A percentile compares a stretch with the other conserved stretches of the same genome.
Evolutionary conservation across 2,329 filamentous ascomycete genomes (phyloP).

Genomic region (Fusarium vanettenii): DNA sequence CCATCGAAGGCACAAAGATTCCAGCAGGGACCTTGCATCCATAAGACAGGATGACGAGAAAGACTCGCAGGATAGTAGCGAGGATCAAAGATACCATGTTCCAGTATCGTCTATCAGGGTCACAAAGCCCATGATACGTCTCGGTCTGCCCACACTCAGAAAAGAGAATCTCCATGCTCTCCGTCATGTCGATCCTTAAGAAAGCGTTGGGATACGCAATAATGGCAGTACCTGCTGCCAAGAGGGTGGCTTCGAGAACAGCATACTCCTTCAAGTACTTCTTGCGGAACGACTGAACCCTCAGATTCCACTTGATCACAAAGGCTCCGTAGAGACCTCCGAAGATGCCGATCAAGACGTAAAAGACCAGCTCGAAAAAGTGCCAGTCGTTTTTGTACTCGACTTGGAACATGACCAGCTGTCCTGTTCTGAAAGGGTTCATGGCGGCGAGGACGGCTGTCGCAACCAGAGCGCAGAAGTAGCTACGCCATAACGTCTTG

Average conservation of each 20-base stretch:
- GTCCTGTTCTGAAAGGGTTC: slow-evolving; percentile 97
- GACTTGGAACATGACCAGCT: slow-evolving; percentile 99
- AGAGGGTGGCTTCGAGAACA: slow-evolving; percentile 84
- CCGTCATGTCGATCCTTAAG: slow-evolving; percentile 96
- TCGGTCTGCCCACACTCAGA: slow-evolving; percentile 90
- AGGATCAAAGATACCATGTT: slow-evolving; percentile 83
- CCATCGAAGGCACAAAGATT: slow-evolving; percentile 99
- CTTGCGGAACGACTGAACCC: slow-evolving; percentile 91
- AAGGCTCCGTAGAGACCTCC: slow-evolving; percentile 96
- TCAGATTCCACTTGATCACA: slow-evolving; percentile 97
- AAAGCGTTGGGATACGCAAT: slow-evolving; percentile 99
- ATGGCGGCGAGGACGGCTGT: slow-evolving; percentile 93
- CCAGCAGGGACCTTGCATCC: slow-evolving; percentile 98
- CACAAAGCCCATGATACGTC: slow-evolving; percentile 91
- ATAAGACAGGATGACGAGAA: slow-evolving; percentile 94
- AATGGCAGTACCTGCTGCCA: slow-evolving; percentile 86
- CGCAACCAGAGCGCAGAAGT: slow-evolving; percentile 96
- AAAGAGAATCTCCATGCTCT: slow-evolving; percentile 99
- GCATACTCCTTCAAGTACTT: slow-evolving; percentile 88
- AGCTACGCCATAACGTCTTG: slow-evolving; percentile 97
- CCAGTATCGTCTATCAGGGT: slow-evolving; percentile 77
- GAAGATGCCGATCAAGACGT: slow-evolving; percentile 90
- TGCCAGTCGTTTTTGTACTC: slow-evolving; percentile 97
- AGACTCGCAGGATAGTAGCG: slow-evolving; percentile 83
- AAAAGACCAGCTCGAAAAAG: slow-evolving; percentile 95